Percentiles rank a stretch among this genome's conserved stretches.
phyloP scores from a whole-genome alignment of 2,329 filamentous ascomycete genomes.

The Paramyrothecium roridum region DNA sequence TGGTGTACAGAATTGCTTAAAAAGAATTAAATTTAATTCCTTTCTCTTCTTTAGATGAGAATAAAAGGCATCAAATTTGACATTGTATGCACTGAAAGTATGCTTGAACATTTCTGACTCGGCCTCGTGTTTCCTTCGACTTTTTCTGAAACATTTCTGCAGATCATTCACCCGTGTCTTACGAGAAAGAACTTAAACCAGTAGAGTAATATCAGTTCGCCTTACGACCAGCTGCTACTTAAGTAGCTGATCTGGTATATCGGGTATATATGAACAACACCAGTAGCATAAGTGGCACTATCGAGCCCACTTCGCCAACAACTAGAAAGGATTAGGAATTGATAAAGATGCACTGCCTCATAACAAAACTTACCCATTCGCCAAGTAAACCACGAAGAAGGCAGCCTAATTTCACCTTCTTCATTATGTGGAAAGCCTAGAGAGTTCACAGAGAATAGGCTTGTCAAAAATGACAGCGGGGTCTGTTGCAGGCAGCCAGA shows the following conservation, averaged over 20 bases:
- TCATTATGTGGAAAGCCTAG: conserved; percentile 6
- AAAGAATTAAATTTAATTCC: neutral
- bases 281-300: neutral
- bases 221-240: no score
- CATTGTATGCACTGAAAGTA: no score
- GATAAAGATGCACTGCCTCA: neutral
- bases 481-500: conserved; percentile 1
- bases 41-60: no score
- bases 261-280: neutral
- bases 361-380: neutral
- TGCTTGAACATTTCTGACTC: no score
- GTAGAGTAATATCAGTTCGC: no score
- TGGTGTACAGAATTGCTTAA: neutral
- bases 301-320: neutral
- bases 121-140: no score
- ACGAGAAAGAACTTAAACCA: no score
- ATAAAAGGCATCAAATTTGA: no score
- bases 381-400: neutral
- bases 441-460: conserved; percentile 9
- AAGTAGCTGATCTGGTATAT: no score
- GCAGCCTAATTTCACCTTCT: conserved; percentile 5
- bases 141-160: no score
- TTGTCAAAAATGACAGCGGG: conserved; percentile 11
- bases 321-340: neutral
- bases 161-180: no score